Evolutionary conservation across 2,329 filamentous ascomycete genomes (phyloP), one percentile per base, ranked within the genome.

Genomic region (Calonectria hawksworthii): DNA sequence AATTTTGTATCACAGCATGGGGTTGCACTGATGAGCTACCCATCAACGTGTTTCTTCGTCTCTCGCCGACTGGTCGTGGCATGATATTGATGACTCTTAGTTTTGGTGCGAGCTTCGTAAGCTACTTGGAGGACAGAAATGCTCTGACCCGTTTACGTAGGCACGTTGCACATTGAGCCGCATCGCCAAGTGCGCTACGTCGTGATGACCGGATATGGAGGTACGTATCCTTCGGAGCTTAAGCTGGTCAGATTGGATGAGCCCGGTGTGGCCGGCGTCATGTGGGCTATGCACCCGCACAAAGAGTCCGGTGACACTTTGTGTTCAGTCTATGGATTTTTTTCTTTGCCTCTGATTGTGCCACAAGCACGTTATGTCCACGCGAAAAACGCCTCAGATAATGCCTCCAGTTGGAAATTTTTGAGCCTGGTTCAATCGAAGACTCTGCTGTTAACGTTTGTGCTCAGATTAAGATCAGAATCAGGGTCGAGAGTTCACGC

Each of bases 221-320:
- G 56, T 73, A 69, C 47, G 34, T 34, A 61, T 44, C 47, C 34
- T 23, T 21, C 21, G 10, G 34, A 23, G 13, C n/a, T 56, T n/a
- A n/a, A 51, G 50, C 47, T 66, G 59, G 61, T 66, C 59, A 61
- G 59, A 50, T 56, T 41, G 32, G 28, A 32, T 32, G 44, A 21
- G 50, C 56, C 51, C 59, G 71, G 71, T 50, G 51, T 61, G 59
- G 38, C 50, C 71, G 71, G 71, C 38, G 66, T 73, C 71, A 73
- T 73, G 71, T 70, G 71, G 71, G 38, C 59, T 50, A 47, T 47
- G 50, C 71, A 59, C 50, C 50, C 70, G 51, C 52, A 41, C 70
- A 52, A 68, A 21, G 56, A 56, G 71, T 73, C 71, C 56, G 50
- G 66, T 73, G 71, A 73, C 71, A 51, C 69, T 66, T 64, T 51